These are phyloP conservation scores for Chrysoporthe deuterocubensis DNA, from an alignment of 2,329 filamentous ascomycete species.

Conservation along the genomic window DNA sequence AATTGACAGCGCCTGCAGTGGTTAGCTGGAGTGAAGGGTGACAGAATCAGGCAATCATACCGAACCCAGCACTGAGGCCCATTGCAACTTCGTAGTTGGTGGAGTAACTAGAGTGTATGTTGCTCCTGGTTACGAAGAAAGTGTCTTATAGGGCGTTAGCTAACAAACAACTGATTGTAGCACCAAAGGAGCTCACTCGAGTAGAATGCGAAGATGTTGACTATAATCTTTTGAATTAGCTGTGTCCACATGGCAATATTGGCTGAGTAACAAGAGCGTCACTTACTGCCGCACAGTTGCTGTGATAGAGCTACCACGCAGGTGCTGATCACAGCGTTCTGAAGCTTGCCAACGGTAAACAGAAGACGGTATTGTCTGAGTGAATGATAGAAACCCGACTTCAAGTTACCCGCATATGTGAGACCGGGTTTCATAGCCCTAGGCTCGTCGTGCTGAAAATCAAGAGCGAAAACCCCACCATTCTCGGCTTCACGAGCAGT, in stretches of 20 bases:
- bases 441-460: neutral
- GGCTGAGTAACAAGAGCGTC: neutral
- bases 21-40: neutral
- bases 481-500: neutral
- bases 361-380: conserved; percentile 33
- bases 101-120: neutral
- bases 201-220: conserved; percentile 51
- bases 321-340: conserved; percentile 40
- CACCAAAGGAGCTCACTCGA: conserved; percentile 38
- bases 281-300: conserved; percentile 42
- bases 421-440: conserved; percentile 14
- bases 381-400: conserved; percentile 12
- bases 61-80: conserved; percentile 39
- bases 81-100: conserved; percentile 32
- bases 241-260: neutral
- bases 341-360: conserved; percentile 33
- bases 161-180: fast-evolving
- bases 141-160: conserved; percentile 28
- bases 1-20: conserved; percentile 44
- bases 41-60: conserved; percentile 25
- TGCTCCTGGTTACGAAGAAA: conserved; percentile 27
- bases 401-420: conserved; percentile 20
- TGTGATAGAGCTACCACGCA: conserved; percentile 39
- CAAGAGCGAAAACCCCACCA: neutral
- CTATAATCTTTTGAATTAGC: conserved; percentile 26